Base-by-base conservation (phyloP, 2,329 filamentous ascomycete genomes). In the Lachnellula arida region DNA sequence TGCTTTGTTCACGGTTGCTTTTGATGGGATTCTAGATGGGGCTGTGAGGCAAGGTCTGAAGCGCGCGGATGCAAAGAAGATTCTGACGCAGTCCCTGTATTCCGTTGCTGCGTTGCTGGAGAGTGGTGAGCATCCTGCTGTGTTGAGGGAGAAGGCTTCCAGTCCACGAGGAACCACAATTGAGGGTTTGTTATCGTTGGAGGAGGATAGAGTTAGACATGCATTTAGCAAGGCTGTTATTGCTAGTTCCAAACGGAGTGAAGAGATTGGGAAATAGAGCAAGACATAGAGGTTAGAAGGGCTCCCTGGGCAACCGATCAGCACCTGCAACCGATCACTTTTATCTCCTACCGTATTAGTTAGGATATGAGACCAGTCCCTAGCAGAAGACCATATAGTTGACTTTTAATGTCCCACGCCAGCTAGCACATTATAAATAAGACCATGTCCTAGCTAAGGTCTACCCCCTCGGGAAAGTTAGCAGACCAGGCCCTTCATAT, bases 121-220 rank as follows among this genome's bases (percentile, higher is more conserved):
- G 43, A 64, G 75, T 55, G 87, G 86, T 12, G 86, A 90, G 68
- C 89, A 91, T 70, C 89, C 89, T 1, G 88, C 88, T 23, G 73
- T 90, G 17, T 72, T 93, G 54, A 79, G 86, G 52, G 88, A 93
- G 65, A 89, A 87, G 73, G 85, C 90, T 34, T 84, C 78, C 58
- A 90, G 87, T 5, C 88, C 89, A 0, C 88, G 86, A 4, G 89
- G 89, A 1, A 91, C 87, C 71, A 91, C 88, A 4, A 91, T 91
- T 61, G 85, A 82, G 3, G 89, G 89, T 0, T 71, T 92, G 55
- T 70, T 90, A 67, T 84, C 87, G 9, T 74, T 94, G 6, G 89
- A 93, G 70, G 88, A 93, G 66, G 86, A 86, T 34, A 75, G 80
- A 8, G 82, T 89, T 12, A 81, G 88, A 64, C 85, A 85, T 34